A percentile compares a stretch with the other conserved stretches of the same genome.
These are phyloP conservation scores for Carex sylvatica DNA, from an alignment of 202 grass and related monocot genomes.

Conservation along the genomic window DNA sequence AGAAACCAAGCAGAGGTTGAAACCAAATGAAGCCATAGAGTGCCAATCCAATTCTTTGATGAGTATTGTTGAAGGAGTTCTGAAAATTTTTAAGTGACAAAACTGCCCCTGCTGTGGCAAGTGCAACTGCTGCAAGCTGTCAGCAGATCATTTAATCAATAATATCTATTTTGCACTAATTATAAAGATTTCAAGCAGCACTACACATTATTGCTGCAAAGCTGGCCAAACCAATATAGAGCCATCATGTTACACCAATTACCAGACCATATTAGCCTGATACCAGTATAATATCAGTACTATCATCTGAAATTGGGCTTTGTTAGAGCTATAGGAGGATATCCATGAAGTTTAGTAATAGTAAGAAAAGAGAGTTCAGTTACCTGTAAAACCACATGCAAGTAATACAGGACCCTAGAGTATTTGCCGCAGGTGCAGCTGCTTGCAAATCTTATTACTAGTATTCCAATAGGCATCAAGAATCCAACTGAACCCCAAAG, in stretches of 20 bases:
- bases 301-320: neutral
- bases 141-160: neutral
- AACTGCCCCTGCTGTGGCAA: slow-evolving; percentile 73
- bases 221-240: neutral
- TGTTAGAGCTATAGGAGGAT: neutral
- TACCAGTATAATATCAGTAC: neutral
- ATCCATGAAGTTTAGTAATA: neutral
- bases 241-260: neutral
- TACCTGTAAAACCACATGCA: slow-evolving; percentile 71
- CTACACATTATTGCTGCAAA: neutral
- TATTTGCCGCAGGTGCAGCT: slow-evolving; percentile 35
- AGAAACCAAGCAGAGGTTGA: slow-evolving; percentile 75
- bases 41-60: slow-evolving; percentile 73
- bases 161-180: neutral
- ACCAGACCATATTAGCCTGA: neutral
- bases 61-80: slow-evolving; percentile 93
- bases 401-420: slow-evolving; percentile 71
- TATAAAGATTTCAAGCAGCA: neutral
- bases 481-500: slow-evolving; percentile 84
- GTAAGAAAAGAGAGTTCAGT: neutral
- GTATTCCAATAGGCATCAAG: slow-evolving; percentile 75
- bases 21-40: slow-evolving; percentile 83
- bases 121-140: slow-evolving; percentile 58
- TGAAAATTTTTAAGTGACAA: slow-evolving; percentile 78
- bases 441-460: slow-evolving; percentile 65